phyloP scores from a whole-genome alignment of 2,329 filamentous ascomycete species.

The Fusarium sp. region DNA sequence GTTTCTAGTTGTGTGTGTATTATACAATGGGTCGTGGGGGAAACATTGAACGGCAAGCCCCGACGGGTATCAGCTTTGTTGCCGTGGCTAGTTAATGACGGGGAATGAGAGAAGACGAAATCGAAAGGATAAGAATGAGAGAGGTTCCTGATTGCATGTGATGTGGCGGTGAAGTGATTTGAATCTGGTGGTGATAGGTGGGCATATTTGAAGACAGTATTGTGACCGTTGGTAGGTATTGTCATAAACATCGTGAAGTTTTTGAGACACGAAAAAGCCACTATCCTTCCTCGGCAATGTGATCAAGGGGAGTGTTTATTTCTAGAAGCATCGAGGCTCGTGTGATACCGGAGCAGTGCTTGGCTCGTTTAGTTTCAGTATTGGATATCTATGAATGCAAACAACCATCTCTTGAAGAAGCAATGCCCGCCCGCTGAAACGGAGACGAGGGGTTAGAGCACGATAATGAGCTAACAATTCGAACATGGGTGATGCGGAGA shows the following conservation, averaged over 20 bases:
- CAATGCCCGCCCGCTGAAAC: background rate
- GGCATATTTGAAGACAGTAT: too few species aligned
- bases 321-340: background rate
- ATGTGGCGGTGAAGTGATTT: background rate
- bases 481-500: conserved; percentile 13
- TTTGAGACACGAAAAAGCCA: too few species aligned
- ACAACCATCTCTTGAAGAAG: conserved; percentile 8
- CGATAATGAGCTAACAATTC: background rate
- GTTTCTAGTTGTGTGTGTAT: conserved; percentile 37
- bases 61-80: conserved; percentile 10
- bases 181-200: too few species aligned
- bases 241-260: too few species aligned
- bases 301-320: too few species aligned
- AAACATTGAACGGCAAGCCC: conserved; percentile 14
- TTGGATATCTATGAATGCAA: background rate
- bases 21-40: conserved; percentile 30
- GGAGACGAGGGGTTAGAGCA: background rate
- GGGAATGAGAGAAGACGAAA: conserved; percentile 29
- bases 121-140: conserved; percentile 32
- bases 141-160: conserved; percentile 8
- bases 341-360: background rate
- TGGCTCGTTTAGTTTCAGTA: conserved; percentile 5
- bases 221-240: too few species aligned
- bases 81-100: conserved; percentile 35
- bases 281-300: too few species aligned